Base-by-base conservation (phyloP, 225 moss, liverwort and hornwort species). In the Pleurozium schreberi region DNA sequence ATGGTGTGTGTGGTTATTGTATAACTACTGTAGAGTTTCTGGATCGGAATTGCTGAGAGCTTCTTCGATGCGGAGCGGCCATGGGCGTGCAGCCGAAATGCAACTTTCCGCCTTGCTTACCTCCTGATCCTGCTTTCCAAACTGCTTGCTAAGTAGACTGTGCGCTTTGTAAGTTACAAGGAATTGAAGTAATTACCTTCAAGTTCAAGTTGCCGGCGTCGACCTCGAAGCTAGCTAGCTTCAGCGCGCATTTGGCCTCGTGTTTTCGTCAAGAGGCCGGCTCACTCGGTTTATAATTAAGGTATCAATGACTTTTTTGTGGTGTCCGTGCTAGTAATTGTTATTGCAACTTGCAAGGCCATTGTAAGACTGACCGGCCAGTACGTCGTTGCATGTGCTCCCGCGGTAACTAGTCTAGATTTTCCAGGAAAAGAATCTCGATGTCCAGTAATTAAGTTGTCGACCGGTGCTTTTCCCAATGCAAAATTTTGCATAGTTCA, bases 61-160 rank as follows among this genome's bases (percentile, higher is more conserved):
- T 43, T 42, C 47, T 17, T 78, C 49, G 12, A 55, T 55, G 45
- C 5, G 67, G 43, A 88, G 81, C 66, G 85, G 90, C 59, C 83
- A 89, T 93, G 89, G 90, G 87, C 85, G 74, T 91, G 89, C 91
- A 91, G 91, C 81, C 70, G 81, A 89, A 88, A 9, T 53, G 77
- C 45, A 86, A 75, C 30, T 60, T 50, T 14, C 91, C 87, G 50
- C 88, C 91, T 84, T 92, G 91, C 77, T 76, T 92, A 81, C 93
- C 89, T 83, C 91, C 89, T 5, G 93, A 93, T 64, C 93, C 91
- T n/a, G 84, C 80, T 66, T 40, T 85, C 88, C 60, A 50, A 81
- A 73, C 61, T 74, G 38, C 36, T 20, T 60, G 75, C 60, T 30
- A 30, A 8, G 1, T 13, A 47, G 42, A 43, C 58, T 33, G 38